Percentiles rank a stretch among this genome's conserved stretches.
Conservation (phyloP, 371 early-diverging fungal species). For the Apophysomyces variabilis region DNA sequence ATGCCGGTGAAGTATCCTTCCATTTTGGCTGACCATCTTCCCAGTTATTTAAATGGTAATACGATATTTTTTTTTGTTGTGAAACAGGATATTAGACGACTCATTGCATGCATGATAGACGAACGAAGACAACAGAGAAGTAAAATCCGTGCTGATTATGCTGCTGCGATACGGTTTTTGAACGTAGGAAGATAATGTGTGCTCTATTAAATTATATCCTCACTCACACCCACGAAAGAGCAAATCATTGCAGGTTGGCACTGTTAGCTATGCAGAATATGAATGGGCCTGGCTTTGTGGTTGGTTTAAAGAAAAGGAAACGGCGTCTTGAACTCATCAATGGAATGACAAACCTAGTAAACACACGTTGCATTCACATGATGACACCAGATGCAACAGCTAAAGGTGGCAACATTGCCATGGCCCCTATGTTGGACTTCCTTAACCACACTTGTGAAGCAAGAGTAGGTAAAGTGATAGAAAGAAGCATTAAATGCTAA, state of each 20-base stretch:
- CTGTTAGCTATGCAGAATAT: slow-evolving; percentile 48
- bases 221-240: too few species aligned
- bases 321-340: neutral
- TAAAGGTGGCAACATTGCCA: slow-evolving; percentile 56
- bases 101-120: slow-evolving; percentile 22
- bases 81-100: too few species aligned
- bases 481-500: neutral
- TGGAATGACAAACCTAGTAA: slow-evolving; percentile 37
- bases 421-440: slow-evolving; percentile 68
- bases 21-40: slow-evolving; percentile 42
- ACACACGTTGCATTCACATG: slow-evolving; percentile 67
- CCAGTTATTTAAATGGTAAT: slow-evolving; percentile 44
- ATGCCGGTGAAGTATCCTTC: slow-evolving; percentile 62
- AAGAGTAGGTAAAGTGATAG: slow-evolving; percentile 28
- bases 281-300: slow-evolving; percentile 71
- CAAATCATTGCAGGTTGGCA: neutral
- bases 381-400: slow-evolving; percentile 46
- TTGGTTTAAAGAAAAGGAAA: slow-evolving; percentile 22
- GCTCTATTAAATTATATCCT: neutral
- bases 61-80: neutral
- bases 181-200: slow-evolving; percentile 27
- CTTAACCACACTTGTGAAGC: slow-evolving; percentile 66
- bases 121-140: slow-evolving; percentile 52
- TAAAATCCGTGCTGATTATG: slow-evolving; percentile 53
- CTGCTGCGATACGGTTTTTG: slow-evolving; percentile 38